Evolutionary conservation across 306 rosid species (phyloP), one percentile per base, ranked within the genome.

Genomic region (Lagenaria siceraria): DNA sequence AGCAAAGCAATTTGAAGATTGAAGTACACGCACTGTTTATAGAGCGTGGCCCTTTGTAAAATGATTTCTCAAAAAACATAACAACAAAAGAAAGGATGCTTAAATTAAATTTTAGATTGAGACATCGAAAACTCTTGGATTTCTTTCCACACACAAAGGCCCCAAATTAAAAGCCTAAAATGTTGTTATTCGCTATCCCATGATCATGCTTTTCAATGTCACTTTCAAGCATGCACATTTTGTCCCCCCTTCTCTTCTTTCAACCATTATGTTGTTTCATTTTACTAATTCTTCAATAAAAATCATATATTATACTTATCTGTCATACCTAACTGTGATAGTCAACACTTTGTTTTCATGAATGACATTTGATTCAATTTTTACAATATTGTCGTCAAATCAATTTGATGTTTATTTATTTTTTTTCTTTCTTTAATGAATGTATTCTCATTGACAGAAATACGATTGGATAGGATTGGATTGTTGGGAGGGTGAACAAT

Each of bases 111-210:
- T n/a, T n/a, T n/a, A 46, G 52, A 46, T 46, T 46, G 17, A 46
- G 52, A 46, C 52, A 46, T 46, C 3, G 49, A 12, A 12, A 14
- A 10, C 52, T 46, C 36, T 43, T 46, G 52, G 52, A 46, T 46
- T 46, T 46, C 77, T 84, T 75, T 63, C 82, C 62, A 59, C n/a
- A 29, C 68, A 25, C 11, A 27, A 3, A 29, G 68, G 68, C 40
- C 68, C 42, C 68, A 61, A 61, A 31, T 29, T 31, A 62, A 62
- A 62, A 62, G 68, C 40, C 42, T 62, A 62, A 31, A 15, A 15
- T 62, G 68, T 62, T 13, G 68, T 62, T 62, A 29, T 62, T 12
- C 31, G 68, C 21, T 31, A 62, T 62, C 68, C 68, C 68, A 62
- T 62, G 42, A 29, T n/a, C n/a, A n/a, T 62, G 42, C 68, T 29